Conservation (phyloP, 163 green algal genomes). For the Scenedesmus sp. region DNA sequence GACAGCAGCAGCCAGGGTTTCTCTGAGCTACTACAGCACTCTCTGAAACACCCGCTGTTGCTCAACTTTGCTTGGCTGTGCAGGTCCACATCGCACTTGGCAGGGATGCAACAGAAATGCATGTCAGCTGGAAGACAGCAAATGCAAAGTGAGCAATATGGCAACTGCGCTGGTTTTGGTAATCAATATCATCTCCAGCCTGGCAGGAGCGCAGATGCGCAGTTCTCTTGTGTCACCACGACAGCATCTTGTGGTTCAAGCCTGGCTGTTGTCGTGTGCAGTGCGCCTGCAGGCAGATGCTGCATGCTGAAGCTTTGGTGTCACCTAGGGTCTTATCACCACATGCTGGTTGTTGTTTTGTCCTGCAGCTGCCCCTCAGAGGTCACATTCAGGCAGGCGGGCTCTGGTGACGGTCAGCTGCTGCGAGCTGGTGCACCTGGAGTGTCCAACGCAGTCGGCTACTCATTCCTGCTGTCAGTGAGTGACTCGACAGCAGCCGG, state of each 20-base stretch:
- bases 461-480: constrained; percentile 52
- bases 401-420: neutral
- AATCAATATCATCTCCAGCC: neutral
- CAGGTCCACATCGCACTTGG: constrained; percentile 53
- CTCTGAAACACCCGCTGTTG: neutral
- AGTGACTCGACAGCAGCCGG: neutral
- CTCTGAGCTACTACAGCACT: neutral
- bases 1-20: neutral
- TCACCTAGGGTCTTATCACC: neutral
- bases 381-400: constrained; percentile 15
- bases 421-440: neutral
- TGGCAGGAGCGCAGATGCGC: neutral
- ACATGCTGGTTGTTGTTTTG: neutral
- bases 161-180: neutral
- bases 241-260: neutral
- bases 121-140: constrained; percentile 48
- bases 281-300: neutral
- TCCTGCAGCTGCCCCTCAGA: constrained; percentile 47
- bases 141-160: constrained; percentile 24
- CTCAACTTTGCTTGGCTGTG: neutral
- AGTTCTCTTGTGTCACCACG: neutral
- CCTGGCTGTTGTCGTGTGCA: neutral
- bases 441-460: constrained; percentile 15
- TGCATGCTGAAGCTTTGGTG: neutral
- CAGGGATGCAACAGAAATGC: constrained; percentile 41